Evolutionary conservation across 352 stramenopile genomes (phyloP).

Genomic region (Phytophthora citricola): DNA sequence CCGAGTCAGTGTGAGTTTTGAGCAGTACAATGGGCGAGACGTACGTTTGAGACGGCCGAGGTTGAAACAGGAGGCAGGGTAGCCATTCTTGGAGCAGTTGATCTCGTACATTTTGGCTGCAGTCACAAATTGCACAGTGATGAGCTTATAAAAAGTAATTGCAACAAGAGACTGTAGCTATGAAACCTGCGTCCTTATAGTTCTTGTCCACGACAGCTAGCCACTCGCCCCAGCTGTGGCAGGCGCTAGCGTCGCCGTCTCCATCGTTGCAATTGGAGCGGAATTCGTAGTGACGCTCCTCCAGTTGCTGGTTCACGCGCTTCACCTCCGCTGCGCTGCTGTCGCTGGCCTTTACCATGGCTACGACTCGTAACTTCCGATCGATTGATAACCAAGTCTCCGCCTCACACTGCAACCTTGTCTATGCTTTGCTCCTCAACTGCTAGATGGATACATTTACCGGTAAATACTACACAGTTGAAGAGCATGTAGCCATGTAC

Average conservation of each 20-base stretch:
- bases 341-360: conserved; percentile 53
- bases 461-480: not conserved
- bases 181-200: conserved; percentile 69
- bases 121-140: too few relatives aligned
- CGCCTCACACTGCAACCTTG: not conserved
- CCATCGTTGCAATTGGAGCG: conserved; percentile 87
- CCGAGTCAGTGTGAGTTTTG: not conserved
- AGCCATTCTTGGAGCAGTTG: conserved; percentile 86
- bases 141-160: too few relatives aligned
- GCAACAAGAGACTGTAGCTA: too few relatives aligned
- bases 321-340: conserved; percentile 65
- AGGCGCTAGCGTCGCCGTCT: conserved; percentile 84
- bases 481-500: conserved; percentile 6
- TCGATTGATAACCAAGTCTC: not conserved
- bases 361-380: not conserved
- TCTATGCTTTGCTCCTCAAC: not conserved
- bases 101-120: conserved; percentile 79
- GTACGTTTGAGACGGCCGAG: conserved; percentile 81
- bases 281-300: conserved; percentile 90
- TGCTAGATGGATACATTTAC: not conserved
- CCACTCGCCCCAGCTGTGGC: conserved; percentile 89
- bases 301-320: conserved; percentile 85
- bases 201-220: conserved; percentile 89
- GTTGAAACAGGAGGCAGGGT: conserved; percentile 89
- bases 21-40: conserved; percentile 1